Evolutionary conservation across 306 rosid genomes (phyloP), one percentile per base, ranked within the genome.

Genomic region (Bauhinia variegata): DNA sequence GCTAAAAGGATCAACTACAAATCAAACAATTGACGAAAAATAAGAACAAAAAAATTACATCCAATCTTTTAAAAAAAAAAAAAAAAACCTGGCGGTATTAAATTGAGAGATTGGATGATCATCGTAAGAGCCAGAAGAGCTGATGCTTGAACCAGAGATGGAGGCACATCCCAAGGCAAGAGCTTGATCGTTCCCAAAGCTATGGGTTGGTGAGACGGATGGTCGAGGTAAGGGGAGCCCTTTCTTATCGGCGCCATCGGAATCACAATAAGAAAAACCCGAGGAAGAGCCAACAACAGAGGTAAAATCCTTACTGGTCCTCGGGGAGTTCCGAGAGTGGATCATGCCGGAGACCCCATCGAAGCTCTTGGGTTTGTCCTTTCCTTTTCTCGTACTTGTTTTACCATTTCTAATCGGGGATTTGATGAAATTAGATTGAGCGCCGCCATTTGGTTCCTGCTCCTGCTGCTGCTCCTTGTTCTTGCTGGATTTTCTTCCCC

Each of bases 191-290:
- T 61, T 60, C 54, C 57, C 66, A 37, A 65, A 64, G 78, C 80
- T 75, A 11, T 77, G 83, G 0, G 53, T 33, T 12, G 87, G 81
- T 7, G 86, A 79, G 9, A 63, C 72, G 3, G 87, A 76, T 0
- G 98, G 98, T 15, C 77, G 78, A 34, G 98, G 98, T 50, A 92
- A 75, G 23, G 96, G 98, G 56, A 65, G 76, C 5, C 84, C 79
- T 41, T 57, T 76, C 19, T 46, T 63, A 65, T 82, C 80, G 7
- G 37, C 60, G 32, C 80, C 79, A 61, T 79, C 91, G 23, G 93
- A 85, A 53, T 80, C 91, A 47, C 80, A 86, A 55, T 88, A 78
- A 0, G 70, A n/a, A n/a, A n/a, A n/a, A n/a, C n/a, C n/a, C n/a
- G n/a, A 63, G 18, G 85, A 48, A 9, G 77, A 33, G 8, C 79